Base-by-base conservation (phyloP, 208 protist genomes). In the Crithidia thermophila region DNA sequence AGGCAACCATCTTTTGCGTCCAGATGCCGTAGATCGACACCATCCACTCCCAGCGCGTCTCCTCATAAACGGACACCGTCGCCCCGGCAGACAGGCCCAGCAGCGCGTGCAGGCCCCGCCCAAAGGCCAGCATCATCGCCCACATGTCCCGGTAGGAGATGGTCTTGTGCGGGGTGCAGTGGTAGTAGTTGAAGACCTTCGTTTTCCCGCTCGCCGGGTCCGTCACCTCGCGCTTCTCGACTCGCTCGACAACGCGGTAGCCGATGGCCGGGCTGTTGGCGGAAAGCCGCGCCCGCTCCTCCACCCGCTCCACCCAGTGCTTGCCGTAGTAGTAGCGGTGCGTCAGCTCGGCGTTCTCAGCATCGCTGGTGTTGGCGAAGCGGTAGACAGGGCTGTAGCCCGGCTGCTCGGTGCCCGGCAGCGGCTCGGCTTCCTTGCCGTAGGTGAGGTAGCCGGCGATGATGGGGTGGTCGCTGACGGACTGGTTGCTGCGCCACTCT, bases 1-100 rank as follows among this genome's bases (percentile, higher is more conserved):
- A 76, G 62, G 56, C 81, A 33, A 89, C 46, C 77, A 91, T 84
- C 31, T 75, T 49, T 67, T 94, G 86, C 30, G 78, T 67, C 84
- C 85, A 91, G 46, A 90, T 84, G 39, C 79, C 88, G 53, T 91
- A 91, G 11, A 85, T 60, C 14, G 79, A 71, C 25, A 84, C 78
- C 34, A 94, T 51, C 84, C 85, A 91, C 74, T 94, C 83, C 77
- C 77, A 89, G 47, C 88, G 84, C 21, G 88, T 94, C 49, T 91
- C 84, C 50, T 86, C 77, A 68, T 91, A 91, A 46, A 94, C 81
- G 70, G 75, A 74, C 16, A 93, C 67, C 40, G 60, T 73, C 7
- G 60, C 39, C 20, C 70, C 25, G 16, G 47, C 14, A 13, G 27
- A 20, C 20, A 89, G 42, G 28, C 82, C 85, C n/a, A 89, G 81